These are phyloP conservation scores for Penicillium cataractarum DNA, from an alignment of 495 filamentous ascomycete genomes.

Conservation along the genomic window DNA sequence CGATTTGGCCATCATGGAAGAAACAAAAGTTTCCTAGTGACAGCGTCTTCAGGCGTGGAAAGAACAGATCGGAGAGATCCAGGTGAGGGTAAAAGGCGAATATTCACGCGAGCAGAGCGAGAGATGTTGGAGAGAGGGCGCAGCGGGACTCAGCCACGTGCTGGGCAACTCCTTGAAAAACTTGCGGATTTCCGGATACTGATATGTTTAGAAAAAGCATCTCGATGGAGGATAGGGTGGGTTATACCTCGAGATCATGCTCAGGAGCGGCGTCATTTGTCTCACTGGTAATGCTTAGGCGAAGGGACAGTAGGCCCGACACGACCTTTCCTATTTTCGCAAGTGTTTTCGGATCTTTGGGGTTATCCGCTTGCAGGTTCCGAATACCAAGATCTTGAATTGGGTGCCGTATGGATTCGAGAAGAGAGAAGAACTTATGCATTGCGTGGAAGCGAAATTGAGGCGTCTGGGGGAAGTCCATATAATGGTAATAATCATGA, in stretches of 20 bases:
- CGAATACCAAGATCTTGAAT: conserved; percentile 24
- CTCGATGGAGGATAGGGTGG: background rate
- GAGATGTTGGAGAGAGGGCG: conserved; percentile 27
- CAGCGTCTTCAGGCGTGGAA: conserved; percentile 28
- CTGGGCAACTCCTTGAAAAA: conserved; percentile 18
- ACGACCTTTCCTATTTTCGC: background rate
- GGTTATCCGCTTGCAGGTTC: conserved; percentile 23
- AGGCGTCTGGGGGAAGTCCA: conserved; percentile 5
- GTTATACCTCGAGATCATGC: conserved; percentile 20
- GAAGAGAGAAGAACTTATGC: conserved; percentile 6
- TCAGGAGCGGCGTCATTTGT: conserved; percentile 16
- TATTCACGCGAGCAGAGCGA: conserved; percentile 27
- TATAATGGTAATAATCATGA: background rate
- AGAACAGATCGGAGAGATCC: conserved; percentile 21
- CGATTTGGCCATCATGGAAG: conserved; percentile 29
- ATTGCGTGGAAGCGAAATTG: conserved; percentile 21
- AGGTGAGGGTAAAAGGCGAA: conserved; percentile 28
- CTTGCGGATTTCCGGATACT: conserved; percentile 4
- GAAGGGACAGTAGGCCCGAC: conserved; percentile 22
- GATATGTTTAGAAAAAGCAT: conserved; percentile 2
- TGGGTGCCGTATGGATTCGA: conserved; percentile 13
- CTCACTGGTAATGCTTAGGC: conserved; percentile 26
- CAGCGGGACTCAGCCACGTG: conserved; percentile 29
- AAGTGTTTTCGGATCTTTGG: conserved; percentile 7
- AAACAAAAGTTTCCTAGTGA: conserved; percentile 30